Evolutionary conservation across 164 flowering plant species (phyloP).

Genomic region (Pachysandra terminalis): DNA sequence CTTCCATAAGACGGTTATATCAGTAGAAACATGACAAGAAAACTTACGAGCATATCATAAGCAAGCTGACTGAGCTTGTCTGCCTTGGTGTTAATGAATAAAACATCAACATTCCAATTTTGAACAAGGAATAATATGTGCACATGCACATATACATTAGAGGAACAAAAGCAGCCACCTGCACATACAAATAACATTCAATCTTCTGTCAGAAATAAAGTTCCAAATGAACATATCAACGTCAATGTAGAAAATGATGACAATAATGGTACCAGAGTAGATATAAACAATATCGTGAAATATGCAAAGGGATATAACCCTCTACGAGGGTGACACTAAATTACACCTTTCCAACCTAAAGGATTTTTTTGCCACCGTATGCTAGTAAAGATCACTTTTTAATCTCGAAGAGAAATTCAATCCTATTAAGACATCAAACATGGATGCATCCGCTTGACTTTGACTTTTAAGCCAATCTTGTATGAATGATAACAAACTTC

Average conservation of each 20-base stretch:
- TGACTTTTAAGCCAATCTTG: too few relatives aligned
- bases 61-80: conserved; percentile 93
- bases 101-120: conserved; percentile 93
- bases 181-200: conserved; percentile 15
- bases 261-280: neutral
- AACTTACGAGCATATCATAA: conserved; percentile 99
- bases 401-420: too few relatives aligned
- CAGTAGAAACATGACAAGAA: conserved; percentile 4
- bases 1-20: neutral
- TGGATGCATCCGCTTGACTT: too few relatives aligned
- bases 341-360: conserved; percentile 1
- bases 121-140: conserved; percentile 95
- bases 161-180: conserved; percentile 87
- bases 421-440: too few relatives aligned
- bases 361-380: neutral
- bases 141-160: conserved; percentile 97
- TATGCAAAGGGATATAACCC: neutral
- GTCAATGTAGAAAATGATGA: neutral
- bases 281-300: neutral
- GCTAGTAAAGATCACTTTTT: neutral
- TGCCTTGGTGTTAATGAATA: conserved; percentile 95
- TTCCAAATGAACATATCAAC: neutral
- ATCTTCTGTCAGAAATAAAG: conserved; percentile 6
- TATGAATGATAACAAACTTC: too few relatives aligned
- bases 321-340: neutral